These are phyloP conservation scores for Atalantia buxifolia DNA, from an alignment of 345 rosid genomes.

Conservation along the genomic window DNA sequence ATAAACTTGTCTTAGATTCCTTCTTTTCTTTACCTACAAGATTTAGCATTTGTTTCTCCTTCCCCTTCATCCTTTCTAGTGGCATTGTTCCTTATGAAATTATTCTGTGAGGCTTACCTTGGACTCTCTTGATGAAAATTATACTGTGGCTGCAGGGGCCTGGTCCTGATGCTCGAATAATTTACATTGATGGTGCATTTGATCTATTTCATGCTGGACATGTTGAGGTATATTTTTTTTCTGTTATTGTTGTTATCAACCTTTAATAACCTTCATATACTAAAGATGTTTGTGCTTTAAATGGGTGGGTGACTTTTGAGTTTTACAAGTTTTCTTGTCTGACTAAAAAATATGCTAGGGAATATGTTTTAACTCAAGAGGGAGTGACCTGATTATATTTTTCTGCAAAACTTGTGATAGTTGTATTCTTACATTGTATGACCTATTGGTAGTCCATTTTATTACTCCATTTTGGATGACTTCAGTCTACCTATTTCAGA, in stretches of 20 bases:
- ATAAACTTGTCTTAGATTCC: neutral
- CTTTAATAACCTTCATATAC: neutral
- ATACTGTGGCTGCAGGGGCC: constrained; percentile 50
- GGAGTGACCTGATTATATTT: neutral
- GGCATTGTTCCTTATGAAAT: neutral
- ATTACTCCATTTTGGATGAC: neutral
- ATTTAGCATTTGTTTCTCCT: neutral
- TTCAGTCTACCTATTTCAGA: neutral
- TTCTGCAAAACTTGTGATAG: neutral
- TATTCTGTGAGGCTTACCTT: neutral
- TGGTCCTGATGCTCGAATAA: constrained; percentile 56
- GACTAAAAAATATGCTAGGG: neutral
- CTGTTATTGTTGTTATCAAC: neutral
- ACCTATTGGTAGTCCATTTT: neutral
- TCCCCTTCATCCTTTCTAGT: neutral
- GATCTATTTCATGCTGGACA: constrained; percentile 89
- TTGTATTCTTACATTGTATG: neutral
- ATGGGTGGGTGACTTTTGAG: neutral
- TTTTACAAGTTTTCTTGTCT: neutral
- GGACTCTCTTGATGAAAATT: neutral
- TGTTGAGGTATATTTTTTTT: constrained; percentile 51
- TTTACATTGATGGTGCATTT: constrained; percentile 78
- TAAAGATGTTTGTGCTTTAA: neutral
- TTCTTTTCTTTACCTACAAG: neutral
- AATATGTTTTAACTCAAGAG: neutral